Evolutionary conservation across 768 basidiomycete species (phyloP).

Genomic region (Lactarius sanguifluus): DNA sequence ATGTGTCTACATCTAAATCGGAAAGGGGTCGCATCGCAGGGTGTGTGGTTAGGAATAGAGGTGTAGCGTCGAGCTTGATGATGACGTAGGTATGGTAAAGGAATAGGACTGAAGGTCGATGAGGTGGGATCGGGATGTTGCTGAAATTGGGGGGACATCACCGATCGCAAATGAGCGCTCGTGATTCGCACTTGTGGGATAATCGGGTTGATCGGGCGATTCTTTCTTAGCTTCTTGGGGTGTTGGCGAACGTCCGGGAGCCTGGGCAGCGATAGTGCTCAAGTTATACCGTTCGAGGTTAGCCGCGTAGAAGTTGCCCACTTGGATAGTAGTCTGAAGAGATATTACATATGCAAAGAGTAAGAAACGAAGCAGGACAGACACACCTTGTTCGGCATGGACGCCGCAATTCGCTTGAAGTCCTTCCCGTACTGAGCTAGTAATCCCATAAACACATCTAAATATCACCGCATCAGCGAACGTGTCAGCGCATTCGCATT

Average conservation of each 20-base stretch:
- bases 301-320: slow-evolving; percentile 51
- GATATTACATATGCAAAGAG: background rate
- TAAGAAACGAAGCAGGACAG: background rate
- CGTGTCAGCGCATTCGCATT: slow-evolving; percentile 10
- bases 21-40: background rate
- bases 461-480: slow-evolving; percentile 22
- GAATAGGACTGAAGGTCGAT: slow-evolving; percentile 16
- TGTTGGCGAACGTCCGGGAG: slow-evolving; percentile 32
- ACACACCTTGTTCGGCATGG: slow-evolving; percentile 61
- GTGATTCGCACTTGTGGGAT: background rate
- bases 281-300: slow-evolving; percentile 45
- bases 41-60: slow-evolving; percentile 14
- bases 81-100: slow-evolving; percentile 16
- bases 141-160: slow-evolving; percentile 25
- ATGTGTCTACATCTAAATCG: slow-evolving; percentile 25
- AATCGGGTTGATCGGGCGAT: background rate
- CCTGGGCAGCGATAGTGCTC: slow-evolving; percentile 28
- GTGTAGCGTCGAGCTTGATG: slow-evolving; percentile 18
- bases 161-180: slow-evolving; percentile 16
- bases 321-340: slow-evolving; percentile 54
- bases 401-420: slow-evolving; percentile 66
- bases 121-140: slow-evolving; percentile 25
- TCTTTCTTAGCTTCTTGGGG: slow-evolving; percentile 33
- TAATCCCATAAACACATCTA: slow-evolving; percentile 54
- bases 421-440: slow-evolving; percentile 64